A percentile compares a stretch with the other conserved stretches of the same genome.
Evolutionary conservation across 2,329 filamentous ascomycete genomes (phyloP).

Genomic region (Colletotrichum tabaci): DNA sequence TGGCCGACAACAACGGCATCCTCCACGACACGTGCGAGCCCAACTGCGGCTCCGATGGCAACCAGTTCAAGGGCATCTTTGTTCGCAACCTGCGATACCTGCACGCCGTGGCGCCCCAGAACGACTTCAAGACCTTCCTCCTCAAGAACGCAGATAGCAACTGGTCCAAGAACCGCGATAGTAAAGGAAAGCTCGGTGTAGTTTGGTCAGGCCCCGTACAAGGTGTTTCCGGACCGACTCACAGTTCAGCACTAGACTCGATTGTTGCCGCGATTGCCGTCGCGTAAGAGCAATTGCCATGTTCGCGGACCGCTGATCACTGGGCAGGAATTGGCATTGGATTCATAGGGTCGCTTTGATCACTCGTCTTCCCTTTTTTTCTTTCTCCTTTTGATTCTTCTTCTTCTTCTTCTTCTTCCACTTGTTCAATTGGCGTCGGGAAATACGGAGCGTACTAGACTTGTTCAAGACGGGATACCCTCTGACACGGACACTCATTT

Average conservation of each 20-base stretch:
- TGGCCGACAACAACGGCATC: constrained; percentile 62
- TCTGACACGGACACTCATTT: constrained; percentile 27
- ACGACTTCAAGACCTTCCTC: constrained; percentile 69
- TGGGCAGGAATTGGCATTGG: neutral
- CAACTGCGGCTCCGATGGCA: constrained; percentile 63
- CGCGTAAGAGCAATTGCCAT: constrained; percentile 42
- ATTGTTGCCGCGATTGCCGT: constrained; percentile 73
- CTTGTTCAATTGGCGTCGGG: constrained; percentile 15
- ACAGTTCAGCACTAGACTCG: constrained; percentile 76
- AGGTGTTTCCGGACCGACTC: constrained; percentile 68
- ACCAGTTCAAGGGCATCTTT: constrained; percentile 83
- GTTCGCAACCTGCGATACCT: constrained; percentile 75
- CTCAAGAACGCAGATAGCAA: constrained; percentile 75
- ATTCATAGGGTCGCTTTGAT: constrained; percentile 17
- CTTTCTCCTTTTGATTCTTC: neutral
- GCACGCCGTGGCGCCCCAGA: constrained; percentile 64
- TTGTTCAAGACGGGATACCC: constrained; percentile 37
- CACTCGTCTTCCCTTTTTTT: constrained; percentile 9
- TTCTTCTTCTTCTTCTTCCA: neutral
- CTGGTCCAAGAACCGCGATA: constrained; percentile 71
- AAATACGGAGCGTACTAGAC: constrained; percentile 29
- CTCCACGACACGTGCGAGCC: constrained; percentile 65
- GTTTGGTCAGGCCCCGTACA: constrained; percentile 76
- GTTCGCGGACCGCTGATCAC: constrained; percentile 9
- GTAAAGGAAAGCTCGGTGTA: constrained; percentile 68